Base-by-base conservation (phyloP, 306 rosid species). In the Castanospermum australe region DNA sequence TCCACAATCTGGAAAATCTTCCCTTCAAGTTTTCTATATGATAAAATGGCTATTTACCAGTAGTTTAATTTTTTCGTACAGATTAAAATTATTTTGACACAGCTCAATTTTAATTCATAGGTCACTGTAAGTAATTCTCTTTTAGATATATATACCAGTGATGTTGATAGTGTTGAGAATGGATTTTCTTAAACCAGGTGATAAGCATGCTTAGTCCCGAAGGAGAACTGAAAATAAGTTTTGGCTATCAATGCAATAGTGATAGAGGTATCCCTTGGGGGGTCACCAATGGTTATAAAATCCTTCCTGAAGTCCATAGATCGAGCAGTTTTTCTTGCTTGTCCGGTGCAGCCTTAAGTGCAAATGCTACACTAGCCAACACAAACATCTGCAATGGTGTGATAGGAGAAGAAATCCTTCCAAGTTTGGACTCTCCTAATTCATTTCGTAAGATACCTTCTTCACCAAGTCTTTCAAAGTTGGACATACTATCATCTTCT, bases 261-360 rank as follows among this genome's bases (percentile, higher is more conserved):
- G 61, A 74, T 70, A 78, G 59, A 82, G 86, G 67, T 64, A 72
- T 70, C 59, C 81, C 89, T 68, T 65, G 61, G 67, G 90, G 80
- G 85, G 75, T 71, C 75, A 61, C 88, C 44, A 71, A 79, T 73
- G 89, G 86, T 66, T 66, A 41, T 69, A 82, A 81, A 59, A 32
- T 71, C 76, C 51, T 61, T 42, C 83, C 96, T 33, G 87, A 84
- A 75, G 38, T 91, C 66, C 91, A 28, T 55, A 93, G 91, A 90
- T 82, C 89, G 45, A 89, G 98, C 88, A 96, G 99, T 76, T 96
- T 96, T 88, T 89, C 97, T 75, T 96, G 97, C 87, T 86, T 96
- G 81, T 96, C 98, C 10, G 98, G 99, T 47, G 99, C 99, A 56
- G 99, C 97, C 59, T 83, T 96, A 83, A 92, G 99, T 69, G 99